Base-by-base conservation (phyloP, 495 filamentous ascomycete genomes). In the Pyrenula massariospora region DNA sequence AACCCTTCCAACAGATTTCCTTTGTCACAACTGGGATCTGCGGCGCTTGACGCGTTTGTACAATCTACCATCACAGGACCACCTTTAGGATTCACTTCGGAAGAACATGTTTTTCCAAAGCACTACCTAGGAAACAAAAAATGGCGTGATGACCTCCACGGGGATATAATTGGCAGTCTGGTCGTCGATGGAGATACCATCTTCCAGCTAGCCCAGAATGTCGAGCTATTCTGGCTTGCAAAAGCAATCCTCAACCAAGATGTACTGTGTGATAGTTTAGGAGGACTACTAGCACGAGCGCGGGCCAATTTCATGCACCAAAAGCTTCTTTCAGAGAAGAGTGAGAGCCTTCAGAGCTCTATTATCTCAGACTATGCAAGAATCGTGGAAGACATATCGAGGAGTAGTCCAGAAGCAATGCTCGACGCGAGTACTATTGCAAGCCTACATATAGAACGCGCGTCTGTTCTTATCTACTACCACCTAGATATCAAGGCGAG, bases 11-110 rank as follows among this genome's bases (percentile, higher is more conserved):
- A 52, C 50, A 20, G 22, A 52, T 75, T 71, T 5, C 73, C 73
- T 52, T 31, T 83, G 25, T 67, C 85, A 50, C 68, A 77, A 22
- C 70, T 93, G 50, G 90, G 82, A 20, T 70, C 86, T 15, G 84
- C 85, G 1, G 84, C 89, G 0, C 74, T 96, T 21, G 78, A 87
- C 63, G 80, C 82, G n/a, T 97, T 97, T 67, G 67, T 96, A 21
- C 93, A 97, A 61, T 84, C 84, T 0, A 97, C 89, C 67, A 87
- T 96, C 54, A 96, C 93, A 12, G 93, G 93, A 0, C 94, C 91
- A 22, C 82, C 84, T 0, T 71, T 89, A n/a, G 64, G 71, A 0
- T 87, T 83, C 64, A 66, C 64, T 48, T 70, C 81, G 5, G 69
- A 75, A 1, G 66, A 77, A 5, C 52, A 70, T 0, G 71, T 90